Evolutionary conservation across 1,284 basidiomycete genomes (phyloP), one percentile per base, ranked within the genome.

Genomic region (Ceraceosorus guamensis): DNA sequence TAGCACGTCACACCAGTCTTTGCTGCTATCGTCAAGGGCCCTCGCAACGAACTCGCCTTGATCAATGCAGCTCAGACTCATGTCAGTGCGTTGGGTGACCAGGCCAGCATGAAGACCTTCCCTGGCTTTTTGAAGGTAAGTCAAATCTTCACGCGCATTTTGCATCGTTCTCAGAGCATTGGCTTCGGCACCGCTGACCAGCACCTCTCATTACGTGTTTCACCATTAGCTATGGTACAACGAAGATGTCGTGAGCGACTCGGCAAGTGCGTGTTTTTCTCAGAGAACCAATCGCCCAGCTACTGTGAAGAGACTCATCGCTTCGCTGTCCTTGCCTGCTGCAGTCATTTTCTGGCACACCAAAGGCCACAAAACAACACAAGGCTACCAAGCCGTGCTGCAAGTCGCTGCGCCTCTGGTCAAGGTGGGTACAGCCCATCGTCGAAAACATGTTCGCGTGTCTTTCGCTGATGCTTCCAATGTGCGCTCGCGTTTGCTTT

Each of bases 351-450:
- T 41, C 79, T 97, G 92, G 92, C 83, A 90, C 79, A 85, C 88
- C 79, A 97, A 97, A 79, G 92, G 93, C 56, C 88, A 91, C 55
- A 95, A 91, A 80, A 83, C 89, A 1, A n/a, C n/a, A n/a, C 88
- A 95, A 77, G 92, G 91, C 53, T 86, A 87, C 77, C 89, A 92
- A 77, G 88, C 92, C 77, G 96, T 97, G 82, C 80, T 96, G 67
- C 91, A 90, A 80, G 84, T 82, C 55, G 87, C 89, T 2, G 87
- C 89, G 77, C 76, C 88, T 5, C 82, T 97, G 43, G 91, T 96
- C 73, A 91, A 93, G 82, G 90, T 87, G 73, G 57, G 81, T 18
- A n/a, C n/a, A n/a, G n/a, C n/a, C n/a, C n/a, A n/a, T n/a, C n/a
- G n/a, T n/a, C n/a, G n/a, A n/a, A n/a, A n/a, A n/a, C n/a, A n/a